A percentile compares a stretch with the other conserved stretches of the same genome.
phyloP scores from a whole-genome alignment of 1,284 basidiomycete genomes.

The Phylloboletellus chloephorus region DNA sequence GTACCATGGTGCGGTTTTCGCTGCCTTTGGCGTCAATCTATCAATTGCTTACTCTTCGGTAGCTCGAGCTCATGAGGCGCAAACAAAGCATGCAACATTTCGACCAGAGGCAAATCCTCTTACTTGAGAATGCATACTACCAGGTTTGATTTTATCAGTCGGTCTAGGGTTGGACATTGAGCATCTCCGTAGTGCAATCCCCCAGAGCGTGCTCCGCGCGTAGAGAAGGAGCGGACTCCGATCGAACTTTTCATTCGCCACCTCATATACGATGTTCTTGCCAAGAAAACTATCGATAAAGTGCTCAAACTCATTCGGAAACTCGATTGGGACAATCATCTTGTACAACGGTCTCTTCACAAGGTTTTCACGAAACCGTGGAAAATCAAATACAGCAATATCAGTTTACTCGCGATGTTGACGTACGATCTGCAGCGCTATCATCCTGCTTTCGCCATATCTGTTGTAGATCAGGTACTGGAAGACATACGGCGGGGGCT shows the following conservation, averaged over 20 bases:
- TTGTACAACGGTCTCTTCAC: conserved; percentile 51
- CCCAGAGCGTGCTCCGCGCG: conserved; percentile 82
- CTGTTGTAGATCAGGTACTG: conserved; percentile 89
- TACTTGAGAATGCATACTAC: conserved; percentile 98
- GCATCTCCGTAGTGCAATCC: conserved; percentile 79
- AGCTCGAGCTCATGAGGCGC: conserved; percentile 91
- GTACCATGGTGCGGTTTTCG: conserved; percentile 58
- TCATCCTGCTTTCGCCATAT: conserved; percentile 83
- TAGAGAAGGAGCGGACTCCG: conserved; percentile 80
- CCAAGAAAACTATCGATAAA: conserved; percentile 89
- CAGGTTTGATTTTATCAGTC: conserved; percentile 49
- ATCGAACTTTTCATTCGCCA: conserved; percentile 94
- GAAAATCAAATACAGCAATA: conserved; percentile 91
- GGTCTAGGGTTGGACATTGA: conserved; percentile 7
- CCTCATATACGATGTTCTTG: conserved; percentile 85
- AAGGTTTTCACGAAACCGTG: conserved; percentile 93
- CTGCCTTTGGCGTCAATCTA: neutral
- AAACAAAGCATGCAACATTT: conserved; percentile 92
- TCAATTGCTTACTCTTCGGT: conserved; percentile 11
- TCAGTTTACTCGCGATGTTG: conserved; percentile 89
- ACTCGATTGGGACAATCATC: conserved; percentile 87
- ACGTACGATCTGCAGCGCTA: conserved; percentile 92
- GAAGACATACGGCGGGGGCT: conserved; percentile 89
- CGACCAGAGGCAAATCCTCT: conserved; percentile 81
- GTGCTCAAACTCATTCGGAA: conserved; percentile 89